Evolutionary conservation across 768 basidiomycete species (phyloP).

Genomic region (Leucogyrophana mollusca): DNA sequence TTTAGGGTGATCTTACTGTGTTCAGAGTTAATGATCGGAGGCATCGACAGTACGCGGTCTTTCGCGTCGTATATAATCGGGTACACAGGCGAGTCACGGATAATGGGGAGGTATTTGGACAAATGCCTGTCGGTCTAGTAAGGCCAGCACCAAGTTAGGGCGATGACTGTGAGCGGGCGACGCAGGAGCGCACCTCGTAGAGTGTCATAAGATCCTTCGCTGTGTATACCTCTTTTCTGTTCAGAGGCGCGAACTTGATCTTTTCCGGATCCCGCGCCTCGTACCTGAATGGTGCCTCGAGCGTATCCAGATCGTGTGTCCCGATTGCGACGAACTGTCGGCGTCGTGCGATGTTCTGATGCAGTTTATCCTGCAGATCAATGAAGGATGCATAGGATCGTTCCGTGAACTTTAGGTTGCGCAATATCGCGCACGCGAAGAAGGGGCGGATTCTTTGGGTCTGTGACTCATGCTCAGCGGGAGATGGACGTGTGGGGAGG

Average conservation of each 20-base stretch:
- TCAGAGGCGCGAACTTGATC: constrained; percentile 90
- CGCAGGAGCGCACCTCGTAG: constrained; percentile 71
- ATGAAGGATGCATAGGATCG: constrained; percentile 95
- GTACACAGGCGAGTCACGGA: constrained; percentile 93
- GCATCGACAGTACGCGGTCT: constrained; percentile 91
- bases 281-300: constrained; percentile 86
- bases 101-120: constrained; percentile 84
- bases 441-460: constrained; percentile 82
- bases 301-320: constrained; percentile 93
- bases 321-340: constrained; percentile 94
- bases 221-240: constrained; percentile 74
- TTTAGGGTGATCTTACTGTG: constrained; percentile 96
- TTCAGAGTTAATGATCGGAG: constrained; percentile 97
- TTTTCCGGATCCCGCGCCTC: constrained; percentile 78
- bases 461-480: constrained; percentile 34
- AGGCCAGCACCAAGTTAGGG: background rate
- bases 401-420: constrained; percentile 86
- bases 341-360: constrained; percentile 90
- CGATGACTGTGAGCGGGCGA: background rate
- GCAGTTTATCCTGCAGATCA: constrained; percentile 98
- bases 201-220: constrained; percentile 91
- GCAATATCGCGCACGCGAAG: constrained; percentile 88
- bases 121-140: constrained; percentile 88
- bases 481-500: constrained; percentile 1
- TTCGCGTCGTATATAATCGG: constrained; percentile 94